Conservation (phyloP, 2,329 filamentous ascomycete species). For the Coleophoma crateriformis region DNA sequence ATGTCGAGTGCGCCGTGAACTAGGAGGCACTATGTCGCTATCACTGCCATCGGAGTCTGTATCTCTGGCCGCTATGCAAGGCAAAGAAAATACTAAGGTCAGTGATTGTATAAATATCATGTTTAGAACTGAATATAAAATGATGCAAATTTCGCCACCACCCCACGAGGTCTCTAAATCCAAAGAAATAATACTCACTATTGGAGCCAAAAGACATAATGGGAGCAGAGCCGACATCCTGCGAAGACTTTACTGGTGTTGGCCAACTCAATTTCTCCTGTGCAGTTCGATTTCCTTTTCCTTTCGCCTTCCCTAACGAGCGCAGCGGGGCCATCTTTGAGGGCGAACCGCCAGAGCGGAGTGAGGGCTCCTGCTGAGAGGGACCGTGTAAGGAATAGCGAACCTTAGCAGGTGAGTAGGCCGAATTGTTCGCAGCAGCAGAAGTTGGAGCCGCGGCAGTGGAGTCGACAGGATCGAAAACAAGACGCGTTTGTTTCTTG, state of each 20-base stretch:
- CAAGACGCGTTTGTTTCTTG: slow-evolving; percentile 22
- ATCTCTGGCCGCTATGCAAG: not conserved
- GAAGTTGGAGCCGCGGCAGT: slow-evolving; percentile 4
- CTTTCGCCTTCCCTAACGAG: not conserved
- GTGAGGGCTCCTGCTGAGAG: no score
- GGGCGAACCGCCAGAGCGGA: not conserved
- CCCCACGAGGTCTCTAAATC: no score
- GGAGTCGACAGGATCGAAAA: slow-evolving; percentile 14
- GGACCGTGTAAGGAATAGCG: slow-evolving; percentile 8
- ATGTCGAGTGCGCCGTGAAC: not conserved
- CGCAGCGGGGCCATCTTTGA: slow-evolving; percentile 7
- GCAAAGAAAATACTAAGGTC: no score
- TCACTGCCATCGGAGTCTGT: not conserved
- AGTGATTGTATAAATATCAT: no score
- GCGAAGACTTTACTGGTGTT: slow-evolving; percentile 15
- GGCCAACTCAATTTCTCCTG: slow-evolving; percentile 1
- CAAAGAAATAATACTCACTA: no score
- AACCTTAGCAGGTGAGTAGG: slow-evolving; percentile 17
- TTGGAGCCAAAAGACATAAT: no score
- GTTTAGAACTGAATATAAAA: no score
- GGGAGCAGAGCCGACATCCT: no score
- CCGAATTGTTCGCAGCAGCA: not conserved
- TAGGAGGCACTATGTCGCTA: not conserved
- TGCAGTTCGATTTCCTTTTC: not conserved
- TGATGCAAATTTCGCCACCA: no score